Evolutionary conservation across 345 rosid genomes (phyloP), one percentile per base, ranked within the genome.

Genomic region (Erodium maritimum): DNA sequence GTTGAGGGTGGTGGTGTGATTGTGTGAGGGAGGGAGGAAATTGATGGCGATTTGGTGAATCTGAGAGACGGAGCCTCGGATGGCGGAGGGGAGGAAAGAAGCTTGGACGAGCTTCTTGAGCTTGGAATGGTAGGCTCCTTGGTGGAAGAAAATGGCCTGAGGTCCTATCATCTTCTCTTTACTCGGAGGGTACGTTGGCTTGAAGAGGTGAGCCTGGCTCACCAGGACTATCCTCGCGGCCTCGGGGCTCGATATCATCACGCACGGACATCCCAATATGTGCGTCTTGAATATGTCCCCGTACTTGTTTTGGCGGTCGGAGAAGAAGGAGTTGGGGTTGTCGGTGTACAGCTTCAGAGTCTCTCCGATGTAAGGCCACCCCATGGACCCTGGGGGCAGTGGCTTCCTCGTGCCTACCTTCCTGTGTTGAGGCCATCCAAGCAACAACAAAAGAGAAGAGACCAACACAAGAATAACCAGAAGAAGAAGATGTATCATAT

Each of bases 341-440:
- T 91, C 80, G 0, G 95, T 73, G 69, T 88, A 91, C 62, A 91
- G 90, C 65, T 79, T 84, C 64, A 82, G 91, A 17, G 97, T 88
- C 59, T 91, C 96, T 19, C 97, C 97, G 17, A 91, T 66, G 68
- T 88, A 91, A 67, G 97, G 96, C 95, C 96, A 91, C 3, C 96
- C 97, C 90, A 91, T 81, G 17, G 97, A 86, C 29, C 97, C 96
- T 13, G 97, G 97, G 0, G 97, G 96, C 19, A 88, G 71, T 50
- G 67, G 80, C 24, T 56, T 63, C 67, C 70, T 62, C 55, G 54
- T 74, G 52, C 67, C 67, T n/a, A n/a, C 52, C 63, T 61, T 29
- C 52, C 23, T 67, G 53, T 61, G 69, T 52, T 64, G 71, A 45
- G 56, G 64, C 82, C 89, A 72, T 64, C 69, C 65, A 18, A 50